Evolutionary conservation across 768 basidiomycete species (phyloP).

Genomic region (Porphyrellus cyaneotinctus): DNA sequence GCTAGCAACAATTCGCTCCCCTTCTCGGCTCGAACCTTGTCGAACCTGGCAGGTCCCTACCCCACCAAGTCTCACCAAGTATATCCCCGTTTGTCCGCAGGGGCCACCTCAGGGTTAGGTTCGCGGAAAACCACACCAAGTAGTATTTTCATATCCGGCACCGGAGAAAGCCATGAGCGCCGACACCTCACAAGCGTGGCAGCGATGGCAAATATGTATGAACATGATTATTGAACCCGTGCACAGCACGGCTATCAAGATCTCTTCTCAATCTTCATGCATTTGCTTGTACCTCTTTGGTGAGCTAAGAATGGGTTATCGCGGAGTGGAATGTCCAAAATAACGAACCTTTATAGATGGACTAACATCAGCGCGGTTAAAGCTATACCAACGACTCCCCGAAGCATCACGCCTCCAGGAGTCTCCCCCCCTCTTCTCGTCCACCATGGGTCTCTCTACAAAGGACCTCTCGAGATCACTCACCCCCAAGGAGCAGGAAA

Average conservation of each 20-base stretch:
- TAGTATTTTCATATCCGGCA: conserved; percentile 14
- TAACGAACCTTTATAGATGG: conserved; percentile 26
- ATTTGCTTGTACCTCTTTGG: conserved; percentile 21
- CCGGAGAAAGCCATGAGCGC: conserved; percentile 28
- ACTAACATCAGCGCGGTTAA: conserved; percentile 15
- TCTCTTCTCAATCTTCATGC: conserved; percentile 16
- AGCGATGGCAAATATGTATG: conserved; percentile 23
- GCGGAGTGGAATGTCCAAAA: conserved; percentile 21
- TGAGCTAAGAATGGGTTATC: conserved; percentile 19
- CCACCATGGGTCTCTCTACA: conserved; percentile 26
- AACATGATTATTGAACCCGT: conserved; percentile 24
- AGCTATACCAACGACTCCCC: conserved; percentile 16
- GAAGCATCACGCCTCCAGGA: conserved; percentile 11
- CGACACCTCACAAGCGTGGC: conserved; percentile 28
- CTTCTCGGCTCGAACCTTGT: conserved; percentile 3
- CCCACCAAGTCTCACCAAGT: too few species aligned
- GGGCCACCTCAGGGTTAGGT: conserved; percentile 15
- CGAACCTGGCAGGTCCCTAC: not conserved
- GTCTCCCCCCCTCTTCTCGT: conserved; percentile 12
- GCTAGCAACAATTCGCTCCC: conserved; percentile 1
- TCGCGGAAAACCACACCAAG: conserved; percentile 20
- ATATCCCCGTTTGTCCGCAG: not conserved
- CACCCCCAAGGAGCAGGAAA: conserved; percentile 60
- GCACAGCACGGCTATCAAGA: conserved; percentile 33
- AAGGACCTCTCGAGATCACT: conserved; percentile 45